These are phyloP conservation scores for Bolboschoenus planiculmis DNA, from an alignment of 176 grass and related monocot genomes.

Conservation along the genomic window DNA sequence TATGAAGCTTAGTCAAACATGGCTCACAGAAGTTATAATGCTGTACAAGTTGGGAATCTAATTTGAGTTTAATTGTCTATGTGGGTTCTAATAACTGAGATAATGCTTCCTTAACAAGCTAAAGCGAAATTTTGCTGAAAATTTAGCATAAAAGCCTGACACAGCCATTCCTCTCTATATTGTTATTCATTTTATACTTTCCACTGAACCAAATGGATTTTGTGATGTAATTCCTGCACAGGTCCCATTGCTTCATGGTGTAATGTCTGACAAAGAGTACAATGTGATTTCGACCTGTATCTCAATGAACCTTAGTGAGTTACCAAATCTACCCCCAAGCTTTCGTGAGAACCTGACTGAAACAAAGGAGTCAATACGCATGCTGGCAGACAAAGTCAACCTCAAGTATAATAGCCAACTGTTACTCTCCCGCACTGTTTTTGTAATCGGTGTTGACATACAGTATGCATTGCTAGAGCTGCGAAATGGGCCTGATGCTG, in stretches of 20 bases:
- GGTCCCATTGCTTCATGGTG: constrained; percentile 74
- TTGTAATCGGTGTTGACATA: constrained; percentile 73
- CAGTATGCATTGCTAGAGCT: constrained; percentile 77
- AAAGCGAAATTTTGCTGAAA: background rate
- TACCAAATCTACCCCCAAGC: constrained; percentile 79
- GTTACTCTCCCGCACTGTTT: constrained; percentile 56
- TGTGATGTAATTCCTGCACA: constrained; percentile 32
- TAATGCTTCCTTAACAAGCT: background rate
- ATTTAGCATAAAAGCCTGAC: background rate
- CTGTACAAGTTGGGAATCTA: background rate
- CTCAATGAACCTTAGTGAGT: constrained; percentile 76
- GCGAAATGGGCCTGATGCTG: constrained; percentile 67
- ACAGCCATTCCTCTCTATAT: background rate
- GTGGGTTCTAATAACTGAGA: background rate
- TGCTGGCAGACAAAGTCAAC: constrained; percentile 95
- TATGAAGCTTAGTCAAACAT: background rate
- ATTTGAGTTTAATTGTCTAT: background rate
- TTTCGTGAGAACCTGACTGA: constrained; percentile 68
- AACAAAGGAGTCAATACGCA: constrained; percentile 82
- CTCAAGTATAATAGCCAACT: constrained; percentile 55
- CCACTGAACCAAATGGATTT: background rate
- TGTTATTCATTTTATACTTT: background rate
- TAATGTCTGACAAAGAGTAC: constrained; percentile 98
- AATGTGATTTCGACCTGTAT: constrained; percentile 79
- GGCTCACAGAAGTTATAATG: background rate